Base-by-base conservation (phyloP, 1,284 basidiomycete species). In the Cryptococcus sp. region DNA sequence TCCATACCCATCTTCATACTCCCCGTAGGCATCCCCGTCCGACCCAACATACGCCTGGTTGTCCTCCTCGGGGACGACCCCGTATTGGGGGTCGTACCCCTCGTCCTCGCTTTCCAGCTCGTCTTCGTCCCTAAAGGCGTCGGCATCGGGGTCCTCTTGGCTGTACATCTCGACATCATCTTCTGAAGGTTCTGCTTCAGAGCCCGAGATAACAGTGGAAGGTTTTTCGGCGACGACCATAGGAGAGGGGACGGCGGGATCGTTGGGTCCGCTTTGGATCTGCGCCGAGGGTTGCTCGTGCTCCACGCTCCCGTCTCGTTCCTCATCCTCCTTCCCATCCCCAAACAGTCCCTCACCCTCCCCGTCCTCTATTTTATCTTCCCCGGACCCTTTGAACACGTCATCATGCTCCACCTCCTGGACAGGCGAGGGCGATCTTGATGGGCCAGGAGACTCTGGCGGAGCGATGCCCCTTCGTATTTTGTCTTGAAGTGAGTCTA, bases 401-500 rank as follows among this genome's bases (percentile, higher is more conserved):
- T 55, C 50, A 13, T 59, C 53, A 12, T 52, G 2, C 23, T 46
- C 13, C 8, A 47, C 38, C 33, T 38, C 46, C 16, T n/a, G 18
- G n/a, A 61, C 43, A 4, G 64, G 64, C 15, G 64, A 65, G 13
- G 68, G 64, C 6, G 68, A 68, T 43, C 66, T 52, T 16, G 65
- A 67, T n/a, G 66, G 65, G 24, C 61, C 63, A 3, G 65, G 62
- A 4, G 59, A 53, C 15, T 60, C 42, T 23, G 60, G 61, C 11
- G 58, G 61, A 21, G 65, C 53, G 37, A 67, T 49, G 12, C 65
- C 64, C 11, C 46, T 40, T 15, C 60, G 50, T 21, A 72, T 70
- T 58, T 72, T 74, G 40, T 46, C 36, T 55, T 67, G 61, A 15
- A 72, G 53, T 4, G 46, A 52, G 35, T 67, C 65, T 23, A 72